Evolutionary conservation across 208 protist genomes (phyloP).

Genomic region (Crithidia fasciculata): DNA sequence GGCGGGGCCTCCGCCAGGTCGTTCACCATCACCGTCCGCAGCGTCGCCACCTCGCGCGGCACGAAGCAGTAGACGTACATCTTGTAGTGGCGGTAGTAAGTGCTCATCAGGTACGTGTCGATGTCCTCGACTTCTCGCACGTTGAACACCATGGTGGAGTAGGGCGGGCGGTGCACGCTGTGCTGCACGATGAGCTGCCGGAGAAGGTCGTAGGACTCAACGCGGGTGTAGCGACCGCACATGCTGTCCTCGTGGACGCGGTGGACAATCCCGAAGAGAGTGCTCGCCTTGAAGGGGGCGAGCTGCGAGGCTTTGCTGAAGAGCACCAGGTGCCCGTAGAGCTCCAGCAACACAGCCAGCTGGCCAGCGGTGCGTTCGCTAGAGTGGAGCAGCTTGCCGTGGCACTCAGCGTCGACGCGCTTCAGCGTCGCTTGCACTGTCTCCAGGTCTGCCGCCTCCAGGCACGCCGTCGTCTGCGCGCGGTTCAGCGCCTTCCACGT

Average conservation of each 20-base stretch:
- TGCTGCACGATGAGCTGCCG: slow-evolving; percentile 79
- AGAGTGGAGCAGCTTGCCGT: slow-evolving; percentile 42
- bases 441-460: slow-evolving; percentile 51
- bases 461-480: slow-evolving; percentile 59
- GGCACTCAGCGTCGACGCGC: slow-evolving; percentile 28
- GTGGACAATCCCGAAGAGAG: slow-evolving; percentile 75
- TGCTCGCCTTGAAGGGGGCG: slow-evolving; percentile 82
- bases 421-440: slow-evolving; percentile 54
- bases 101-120: slow-evolving; percentile 85
- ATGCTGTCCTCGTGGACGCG: slow-evolving; percentile 78
- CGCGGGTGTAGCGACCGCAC: slow-evolving; percentile 50
- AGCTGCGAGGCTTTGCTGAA: slow-evolving; percentile 72
- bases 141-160: slow-evolving; percentile 83
- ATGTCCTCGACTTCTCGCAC: slow-evolving; percentile 83
- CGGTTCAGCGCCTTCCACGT: slow-evolving; percentile 70
- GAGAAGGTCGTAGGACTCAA: slow-evolving; percentile 74
- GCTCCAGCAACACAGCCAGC: slow-evolving; percentile 71
- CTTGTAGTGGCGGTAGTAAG: slow-evolving; percentile 93
- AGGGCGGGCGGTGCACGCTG: slow-evolving; percentile 89
- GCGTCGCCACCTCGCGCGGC: slow-evolving; percentile 57
- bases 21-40: slow-evolving; percentile 56
- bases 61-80: slow-evolving; percentile 93
- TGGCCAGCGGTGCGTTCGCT: slow-evolving; percentile 36
- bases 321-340: slow-evolving; percentile 84
- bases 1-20: slow-evolving; percentile 62